Base-by-base conservation (phyloP, 768 basidiomycete genomes). In the Russula abietina region DNA sequence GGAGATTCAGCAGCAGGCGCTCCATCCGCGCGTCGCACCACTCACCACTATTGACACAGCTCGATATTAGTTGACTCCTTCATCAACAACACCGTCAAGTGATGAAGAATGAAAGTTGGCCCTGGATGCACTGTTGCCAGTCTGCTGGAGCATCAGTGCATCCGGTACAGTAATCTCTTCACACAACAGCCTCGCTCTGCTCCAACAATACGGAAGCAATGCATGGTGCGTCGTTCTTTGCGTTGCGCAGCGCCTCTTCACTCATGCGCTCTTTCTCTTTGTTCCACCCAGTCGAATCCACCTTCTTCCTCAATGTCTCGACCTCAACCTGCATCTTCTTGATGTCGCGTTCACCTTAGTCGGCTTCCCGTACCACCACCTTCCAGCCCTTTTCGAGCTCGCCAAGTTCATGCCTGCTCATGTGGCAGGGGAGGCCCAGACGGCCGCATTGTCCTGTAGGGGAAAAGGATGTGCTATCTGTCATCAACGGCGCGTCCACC, bases 201-300 rank as follows among this genome's bases (percentile, higher is more conserved):
- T 95, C 38, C 87, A 93, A 71, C 87, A 84, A 38, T 94, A 96
- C 70, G 96, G 91, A 3, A 76, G 87, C 19, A 98, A 98, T 77
- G 88, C 90, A 16, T 96, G 91, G 89, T 83, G 89, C 65, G 85
- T 94, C n/a, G n/a, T n/a, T n/a, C n/a, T n/a, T n/a, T n/a, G n/a
- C n/a, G n/a, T n/a, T n/a, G n/a, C n/a, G n/a, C n/a, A n/a, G n/a
- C n/a, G n/a, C n/a, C n/a, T n/a, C n/a, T n/a, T n/a, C n/a, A n/a
- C n/a, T n/a, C n/a, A n/a, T n/a, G n/a, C n/a, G n/a, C n/a, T n/a
- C n/a, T n/a, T n/a, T n/a, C n/a, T n/a, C n/a, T n/a, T n/a, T n/a
- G n/a, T n/a, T n/a, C n/a, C n/a, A n/a, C n/a, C n/a, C n/a, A n/a
- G n/a, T n/a, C n/a, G n/a, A n/a, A n/a, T n/a, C n/a, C n/a, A n/a